Evolutionary conservation across 192 early-diverging fungal genomes (phyloP).

Genomic region (Radiomyces spectabilis): DNA sequence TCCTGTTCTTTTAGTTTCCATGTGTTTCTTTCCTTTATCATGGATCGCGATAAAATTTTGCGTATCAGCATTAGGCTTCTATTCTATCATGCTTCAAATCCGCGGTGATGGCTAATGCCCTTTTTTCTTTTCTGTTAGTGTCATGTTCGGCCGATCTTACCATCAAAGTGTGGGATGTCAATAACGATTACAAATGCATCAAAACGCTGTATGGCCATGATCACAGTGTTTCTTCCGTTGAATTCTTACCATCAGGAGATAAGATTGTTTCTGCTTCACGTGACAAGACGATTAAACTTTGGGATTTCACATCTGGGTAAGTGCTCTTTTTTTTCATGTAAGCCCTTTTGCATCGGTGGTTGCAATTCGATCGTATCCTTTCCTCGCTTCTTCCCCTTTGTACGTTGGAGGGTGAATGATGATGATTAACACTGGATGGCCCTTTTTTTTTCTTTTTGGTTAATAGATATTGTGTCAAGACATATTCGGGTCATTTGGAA

Average conservation of each 20-base stretch:
- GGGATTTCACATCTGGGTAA: slow-evolving; percentile 80
- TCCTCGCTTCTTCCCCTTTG: too few relatives aligned
- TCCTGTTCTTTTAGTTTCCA: too few relatives aligned
- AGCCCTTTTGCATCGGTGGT: too few relatives aligned
- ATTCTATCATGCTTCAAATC: neutral
- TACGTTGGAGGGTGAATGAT: too few relatives aligned
- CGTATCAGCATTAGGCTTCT: neutral
- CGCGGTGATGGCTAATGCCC: too few relatives aligned
- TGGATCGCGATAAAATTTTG: neutral
- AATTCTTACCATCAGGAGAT: slow-evolving; percentile 68
- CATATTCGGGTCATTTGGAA: slow-evolving; percentile 72
- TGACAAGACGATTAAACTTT: slow-evolving; percentile 86
- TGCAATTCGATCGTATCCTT: too few relatives aligned
- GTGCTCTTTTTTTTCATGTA: neutral
- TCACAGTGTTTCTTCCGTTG: slow-evolving; percentile 82
- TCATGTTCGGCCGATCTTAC: slow-evolving; percentile 89
- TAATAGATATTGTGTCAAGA: slow-evolving; percentile 72
- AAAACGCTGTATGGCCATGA: slow-evolving; percentile 88
- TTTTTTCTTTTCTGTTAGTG: slow-evolving; percentile 34
- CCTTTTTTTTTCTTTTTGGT: neutral
- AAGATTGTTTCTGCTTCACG: slow-evolving; percentile 82
- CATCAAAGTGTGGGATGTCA: slow-evolving; percentile 88
- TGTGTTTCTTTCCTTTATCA: neutral
- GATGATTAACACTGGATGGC: too few relatives aligned
- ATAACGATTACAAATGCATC: slow-evolving; percentile 76